Base-by-base conservation (phyloP, 1,139 yeast genomes). In the Yamadazyma sp. region DNA sequence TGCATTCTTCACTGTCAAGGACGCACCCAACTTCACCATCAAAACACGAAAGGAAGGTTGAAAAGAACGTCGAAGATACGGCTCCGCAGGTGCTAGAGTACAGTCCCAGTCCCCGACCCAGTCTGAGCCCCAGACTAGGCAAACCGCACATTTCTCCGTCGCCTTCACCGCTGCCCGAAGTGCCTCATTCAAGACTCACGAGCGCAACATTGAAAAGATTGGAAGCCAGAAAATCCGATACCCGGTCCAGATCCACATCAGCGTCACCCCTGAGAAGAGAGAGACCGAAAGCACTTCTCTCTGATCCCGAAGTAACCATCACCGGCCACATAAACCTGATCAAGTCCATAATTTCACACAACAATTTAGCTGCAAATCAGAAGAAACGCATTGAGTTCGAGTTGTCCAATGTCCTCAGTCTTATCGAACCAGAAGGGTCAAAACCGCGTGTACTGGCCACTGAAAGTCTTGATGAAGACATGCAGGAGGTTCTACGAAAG, bases 171-270 rank as follows among this genome's bases (percentile, higher is more conserved):
- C 16, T 12, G 8, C 14, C 28, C 8, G 7, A 8, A 8, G 7
- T 22, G 25, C 22, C 46, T 14, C 38, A 31, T 8, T 56, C 60
- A 1, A 50, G 51, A 27, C 45, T 56, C 12, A 51, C 66, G 0
- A 46, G 54, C 11, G 70, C 70, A 4, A 65, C 70, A 1, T 47
- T 62, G 26, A 62, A 56, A 35, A 45, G 71, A 34, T 49, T 64
- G 6, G 69, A 61, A 42, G 61, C 66, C 24, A 54, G 50, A 26
- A 45, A 35, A 22, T 27, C 25, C 6, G 33, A 20, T 18, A 26
- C 40, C 9, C 22, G 25, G 10, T 13, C 16, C 12, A 31, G 34
- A 28, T 40, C 43, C 10, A 33, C 45, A n/a, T 28, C 43, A 10
- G 27, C 37, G 4, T 39, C 50, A 7, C 43, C 42, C 10, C 16